Base-by-base conservation (phyloP, 2,329 filamentous ascomycete genomes). In the Sporothrix schenckii region DNA sequence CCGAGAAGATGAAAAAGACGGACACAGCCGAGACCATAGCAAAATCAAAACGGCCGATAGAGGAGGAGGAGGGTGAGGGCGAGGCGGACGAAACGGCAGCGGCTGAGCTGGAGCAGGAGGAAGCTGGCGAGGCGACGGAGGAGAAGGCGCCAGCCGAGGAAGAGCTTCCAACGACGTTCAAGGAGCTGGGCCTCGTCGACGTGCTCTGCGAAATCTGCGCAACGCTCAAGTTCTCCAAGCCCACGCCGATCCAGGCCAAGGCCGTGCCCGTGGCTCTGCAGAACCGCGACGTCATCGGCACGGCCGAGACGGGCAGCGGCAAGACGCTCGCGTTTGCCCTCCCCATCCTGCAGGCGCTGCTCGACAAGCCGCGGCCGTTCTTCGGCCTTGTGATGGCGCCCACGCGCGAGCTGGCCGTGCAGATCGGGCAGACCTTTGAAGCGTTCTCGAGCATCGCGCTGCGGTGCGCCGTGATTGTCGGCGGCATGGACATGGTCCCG, bases 251-350 rank as follows among this genome's bases (percentile, higher is more conserved):
- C 74, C 95, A 97, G 80, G 86, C 86, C 67, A 87, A 96, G 79
- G 87, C 93, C 0, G 97, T 98, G 75, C 94, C 94, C 4, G 77
- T 86, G 60, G 93, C 93, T 30, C 85, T 97, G 9, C 81, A 91
- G 76, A 89, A 91, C 68, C 88, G 93, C 76, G 95, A 98, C 79
- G 84, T 98, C 47, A 97, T 99, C 75, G 95, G 94, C 54, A 85
- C 98, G 67, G 95, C 95, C 44, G 94, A 99, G 81, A 99, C 95
- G 0, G 95, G 95, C 75, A 93, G 90, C 77, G 95, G 95, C 81
- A 99, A 98, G 83, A 98, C 95, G 0, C 94, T 93, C 7, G 94
- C 95, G 0, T 99, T 98, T 79, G 93, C 93, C 0, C 84, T 99
- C 2, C 95, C 95, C 0, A 96, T 99, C 52, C 86, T 99, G 2